Evolutionary conservation across 2,329 filamentous ascomycete genomes (phyloP).

Genomic region (Cytospora schulzeri): DNA sequence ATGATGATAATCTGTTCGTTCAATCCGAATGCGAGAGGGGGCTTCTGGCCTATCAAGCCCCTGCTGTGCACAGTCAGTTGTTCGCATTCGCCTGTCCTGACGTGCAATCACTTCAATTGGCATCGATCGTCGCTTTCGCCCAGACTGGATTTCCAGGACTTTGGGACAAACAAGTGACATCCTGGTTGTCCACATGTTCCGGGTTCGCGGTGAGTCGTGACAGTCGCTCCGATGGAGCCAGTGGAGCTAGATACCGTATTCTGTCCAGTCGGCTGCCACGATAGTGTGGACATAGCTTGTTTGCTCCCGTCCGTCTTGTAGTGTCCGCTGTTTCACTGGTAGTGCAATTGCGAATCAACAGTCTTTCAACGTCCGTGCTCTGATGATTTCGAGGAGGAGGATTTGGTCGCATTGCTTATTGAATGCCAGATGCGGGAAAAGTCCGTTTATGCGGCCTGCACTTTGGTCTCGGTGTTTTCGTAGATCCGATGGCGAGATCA

Average conservation of each 20-base stretch:
- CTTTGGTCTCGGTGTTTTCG: not conserved
- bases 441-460: not conserved
- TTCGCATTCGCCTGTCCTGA: constrained; percentile 19
- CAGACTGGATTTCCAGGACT: not conserved
- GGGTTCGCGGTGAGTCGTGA: not conserved
- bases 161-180: not conserved
- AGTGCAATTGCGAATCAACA: not conserved
- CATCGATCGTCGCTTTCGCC: constrained; percentile 1
- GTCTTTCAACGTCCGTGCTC: not conserved
- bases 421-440: not conserved
- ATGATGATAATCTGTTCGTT: not conserved
- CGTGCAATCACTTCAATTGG: constrained; percentile 5
- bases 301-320: not conserved
- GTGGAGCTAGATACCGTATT: constrained; percentile 5
- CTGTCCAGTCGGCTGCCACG: constrained; percentile 9
- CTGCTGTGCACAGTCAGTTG: constrained; percentile 25
- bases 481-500: constrained; percentile 8
- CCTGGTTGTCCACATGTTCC: not conserved
- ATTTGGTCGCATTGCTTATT: not conserved
- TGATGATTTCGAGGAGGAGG: not conserved
- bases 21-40: constrained; percentile 1
- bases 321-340: not conserved
- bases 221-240: not conserved
- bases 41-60: constrained; percentile 17
- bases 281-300: not conserved